Conservation (phyloP, 495 filamentous ascomycete genomes). For the Astrocystis sublimbata region DNA sequence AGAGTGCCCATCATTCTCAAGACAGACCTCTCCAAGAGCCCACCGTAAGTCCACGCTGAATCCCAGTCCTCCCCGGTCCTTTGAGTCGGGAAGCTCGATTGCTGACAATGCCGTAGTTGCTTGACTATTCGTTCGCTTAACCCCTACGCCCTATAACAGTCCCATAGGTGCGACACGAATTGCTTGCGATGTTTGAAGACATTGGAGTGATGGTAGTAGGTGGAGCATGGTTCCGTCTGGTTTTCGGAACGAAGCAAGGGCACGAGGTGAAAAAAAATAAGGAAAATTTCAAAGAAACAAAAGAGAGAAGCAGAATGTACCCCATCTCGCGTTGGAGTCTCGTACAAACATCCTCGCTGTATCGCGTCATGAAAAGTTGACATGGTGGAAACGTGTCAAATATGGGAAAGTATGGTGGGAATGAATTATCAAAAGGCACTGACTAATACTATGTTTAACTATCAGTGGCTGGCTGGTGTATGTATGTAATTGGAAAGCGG, state of each 20-base stretch:
- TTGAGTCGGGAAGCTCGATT: background rate
- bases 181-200: conserved; percentile 21
- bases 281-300: too few species aligned
- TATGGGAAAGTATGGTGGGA: conserved; percentile 11
- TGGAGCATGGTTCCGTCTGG: conserved; percentile 18
- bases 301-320: conserved; percentile 19
- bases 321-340: conserved; percentile 1
- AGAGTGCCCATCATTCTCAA: conserved; percentile 94
- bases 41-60: conserved; percentile 71
- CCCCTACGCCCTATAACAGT: conserved; percentile 82
- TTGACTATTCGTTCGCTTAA: conserved; percentile 97
- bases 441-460: too few species aligned
- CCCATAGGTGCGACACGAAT: conserved; percentile 1
- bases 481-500: too few species aligned
- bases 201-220: conserved; percentile 18
- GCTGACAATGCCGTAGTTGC: conserved; percentile 65
- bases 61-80: background rate
- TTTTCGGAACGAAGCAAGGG: conserved; percentile 18
- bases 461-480: too few species aligned
- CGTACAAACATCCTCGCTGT: conserved; percentile 3
- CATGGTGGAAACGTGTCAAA: background rate
- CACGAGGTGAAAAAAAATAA: background rate
- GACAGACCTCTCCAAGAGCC: conserved; percentile 97
- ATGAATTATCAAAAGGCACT: conserved; percentile 12
- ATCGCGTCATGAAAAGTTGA: conserved; percentile 8